A percentile compares a stretch with the other conserved stretches of the same genome.
phyloP scores from a whole-genome alignment of 176 grass and related monocot species.

The Avena atlantica region DNA sequence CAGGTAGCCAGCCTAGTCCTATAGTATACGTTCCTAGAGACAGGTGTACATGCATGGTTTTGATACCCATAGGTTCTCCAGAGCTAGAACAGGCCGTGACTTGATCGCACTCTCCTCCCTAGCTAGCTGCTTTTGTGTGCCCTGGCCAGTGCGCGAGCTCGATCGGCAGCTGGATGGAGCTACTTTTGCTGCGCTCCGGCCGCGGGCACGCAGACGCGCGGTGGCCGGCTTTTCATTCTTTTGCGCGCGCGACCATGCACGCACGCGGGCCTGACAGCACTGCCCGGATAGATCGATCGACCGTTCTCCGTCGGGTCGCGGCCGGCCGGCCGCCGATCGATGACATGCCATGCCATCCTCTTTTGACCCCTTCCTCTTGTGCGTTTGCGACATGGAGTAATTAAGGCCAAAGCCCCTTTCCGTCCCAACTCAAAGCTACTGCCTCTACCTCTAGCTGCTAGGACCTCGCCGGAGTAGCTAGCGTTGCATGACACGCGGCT shows the following conservation, averaged over 20 bases:
- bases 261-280: constrained; percentile 22
- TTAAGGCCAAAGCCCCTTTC: constrained; percentile 3
- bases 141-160: not conserved
- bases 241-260: not conserved
- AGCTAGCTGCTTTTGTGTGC: not conserved
- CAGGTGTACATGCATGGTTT: no score
- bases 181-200: constrained; percentile 11
- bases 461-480: no score
- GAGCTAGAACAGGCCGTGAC: not conserved
- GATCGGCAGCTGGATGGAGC: not conserved
- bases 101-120: not conserved
- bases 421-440: not conserved
- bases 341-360: not conserved
- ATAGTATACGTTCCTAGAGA: no score
- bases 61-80: no score
- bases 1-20: no score
- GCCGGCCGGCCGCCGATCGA: not conserved
- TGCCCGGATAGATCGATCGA: not conserved
- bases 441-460: no score
- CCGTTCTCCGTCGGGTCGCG: not conserved
- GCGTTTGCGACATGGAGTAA: not conserved
- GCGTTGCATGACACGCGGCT: not conserved
- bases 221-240: constrained; percentile 2
- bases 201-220: not conserved
- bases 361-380: constrained; percentile 42